Conservation (phyloP, 371 early-diverging fungal genomes). For the Mortierella sp. region DNA sequence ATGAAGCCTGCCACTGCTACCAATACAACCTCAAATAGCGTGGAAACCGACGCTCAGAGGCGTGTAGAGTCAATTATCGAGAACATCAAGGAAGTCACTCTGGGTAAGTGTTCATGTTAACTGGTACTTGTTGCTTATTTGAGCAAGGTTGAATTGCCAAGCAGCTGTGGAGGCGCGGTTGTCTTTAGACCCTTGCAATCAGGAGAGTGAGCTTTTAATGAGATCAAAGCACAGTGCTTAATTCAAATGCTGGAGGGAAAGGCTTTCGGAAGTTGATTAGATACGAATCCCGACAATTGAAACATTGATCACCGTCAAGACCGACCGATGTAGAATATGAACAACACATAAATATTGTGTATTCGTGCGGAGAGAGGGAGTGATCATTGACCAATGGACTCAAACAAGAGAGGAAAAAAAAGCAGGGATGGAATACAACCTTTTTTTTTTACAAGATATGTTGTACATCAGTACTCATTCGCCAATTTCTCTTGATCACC, state of each 20-base stretch:
- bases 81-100: constrained; percentile 57
- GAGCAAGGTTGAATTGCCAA: background rate
- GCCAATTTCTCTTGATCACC: background rate
- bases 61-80: constrained; percentile 43
- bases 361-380: background rate
- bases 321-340: too few relatives aligned
- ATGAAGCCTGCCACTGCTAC: constrained; percentile 30
- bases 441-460: background rate
- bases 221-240: too few relatives aligned
- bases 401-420: background rate
- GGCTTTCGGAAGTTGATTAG: background rate
- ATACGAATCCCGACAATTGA: constrained; percentile 8
- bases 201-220: background rate
- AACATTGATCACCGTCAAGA: background rate
- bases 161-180: background rate
- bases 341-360: too few relatives aligned
- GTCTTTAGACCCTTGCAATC: background rate
- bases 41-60: constrained; percentile 42
- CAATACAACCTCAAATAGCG: background rate
- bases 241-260: too few relatives aligned
- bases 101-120: constrained; percentile 28
- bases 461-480: background rate
- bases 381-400: background rate
- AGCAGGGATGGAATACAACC: background rate
- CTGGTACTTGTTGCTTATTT: background rate